Conservation (phyloP, 2,329 filamentous ascomycete genomes). For the Ophiocordyceps camponoti-floridani region DNA sequence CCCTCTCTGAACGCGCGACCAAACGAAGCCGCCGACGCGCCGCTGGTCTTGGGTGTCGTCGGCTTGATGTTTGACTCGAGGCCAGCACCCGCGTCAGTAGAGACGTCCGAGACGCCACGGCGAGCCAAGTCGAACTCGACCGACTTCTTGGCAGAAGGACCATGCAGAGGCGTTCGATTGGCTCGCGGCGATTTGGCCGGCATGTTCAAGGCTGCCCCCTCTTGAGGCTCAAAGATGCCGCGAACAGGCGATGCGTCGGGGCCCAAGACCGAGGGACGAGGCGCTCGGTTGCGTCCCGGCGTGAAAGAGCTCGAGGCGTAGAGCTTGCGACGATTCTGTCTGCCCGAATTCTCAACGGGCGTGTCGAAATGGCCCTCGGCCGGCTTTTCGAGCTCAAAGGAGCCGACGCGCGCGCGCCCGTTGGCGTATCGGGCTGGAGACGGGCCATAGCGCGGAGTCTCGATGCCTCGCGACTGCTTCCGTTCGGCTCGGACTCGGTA, state of each 20-base stretch:
- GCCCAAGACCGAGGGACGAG: conserved; percentile 4
- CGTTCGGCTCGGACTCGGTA: conserved; percentile 18
- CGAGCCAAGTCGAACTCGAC: conserved; percentile 3
- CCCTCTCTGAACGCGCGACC: not conserved
- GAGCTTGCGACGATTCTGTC: not conserved
- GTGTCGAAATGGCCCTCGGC: not conserved
- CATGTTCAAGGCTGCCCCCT: not conserved
- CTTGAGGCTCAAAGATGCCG: conserved; percentile 1
- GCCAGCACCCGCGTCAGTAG: not conserved
- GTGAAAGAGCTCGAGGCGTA: conserved; percentile 3
- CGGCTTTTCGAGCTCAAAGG: conserved; percentile 1
- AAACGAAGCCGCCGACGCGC: not conserved
- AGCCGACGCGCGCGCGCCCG: conserved; percentile 1
- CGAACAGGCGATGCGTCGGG: conserved; percentile 1
- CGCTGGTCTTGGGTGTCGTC: not conserved
- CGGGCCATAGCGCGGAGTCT: conserved; percentile 5
- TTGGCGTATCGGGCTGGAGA: not conserved
- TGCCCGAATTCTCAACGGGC: not conserved
- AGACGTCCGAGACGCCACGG: not conserved
- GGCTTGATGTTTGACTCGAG: not conserved
- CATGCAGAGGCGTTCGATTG: not conserved
- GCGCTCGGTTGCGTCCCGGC: conserved; percentile 1
- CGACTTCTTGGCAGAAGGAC: conserved; percentile 1
- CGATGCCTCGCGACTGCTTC: conserved; percentile 11
- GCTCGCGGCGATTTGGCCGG: not conserved